A percentile compares a stretch with the other conserved stretches of the same genome.
phyloP scores from a whole-genome alignment of 208 protist genomes.

The Leishmania guyanensis region DNA sequence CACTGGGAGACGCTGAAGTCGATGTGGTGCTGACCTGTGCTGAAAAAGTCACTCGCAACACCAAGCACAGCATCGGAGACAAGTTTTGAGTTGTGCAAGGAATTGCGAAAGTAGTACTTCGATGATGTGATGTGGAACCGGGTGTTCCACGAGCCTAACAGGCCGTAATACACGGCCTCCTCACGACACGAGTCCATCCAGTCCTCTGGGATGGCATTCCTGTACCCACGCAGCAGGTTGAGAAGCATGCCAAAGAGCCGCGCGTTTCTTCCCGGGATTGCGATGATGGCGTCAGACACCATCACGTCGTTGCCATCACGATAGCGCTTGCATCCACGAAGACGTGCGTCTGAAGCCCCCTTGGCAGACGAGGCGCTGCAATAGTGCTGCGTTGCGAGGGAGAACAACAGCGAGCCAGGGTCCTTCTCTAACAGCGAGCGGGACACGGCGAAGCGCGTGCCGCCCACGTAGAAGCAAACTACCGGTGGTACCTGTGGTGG shows the following conservation, averaged over 20 bases:
- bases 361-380: neutral
- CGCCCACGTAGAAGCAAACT: slow-evolving; percentile 53
- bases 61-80: slow-evolving; percentile 49
- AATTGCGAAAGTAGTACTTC: slow-evolving; percentile 39
- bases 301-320: neutral
- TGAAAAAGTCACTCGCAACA: slow-evolving; percentile 51
- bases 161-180: slow-evolving; percentile 61
- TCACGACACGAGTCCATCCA: slow-evolving; percentile 44
- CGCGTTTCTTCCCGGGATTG: slow-evolving; percentile 39
- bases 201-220: slow-evolving; percentile 37
- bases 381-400: slow-evolving; percentile 45
- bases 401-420: slow-evolving; percentile 67
- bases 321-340: neutral
- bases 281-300: slow-evolving; percentile 19
- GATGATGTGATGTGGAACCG: slow-evolving; percentile 15
- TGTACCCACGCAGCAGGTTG: slow-evolving; percentile 71
- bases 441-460: slow-evolving; percentile 41
- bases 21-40: slow-evolving; percentile 43
- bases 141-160: slow-evolving; percentile 44
- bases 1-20: slow-evolving; percentile 56
- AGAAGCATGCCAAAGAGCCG: slow-evolving; percentile 53
- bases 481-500: slow-evolving; percentile 45
- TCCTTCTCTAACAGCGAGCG: slow-evolving; percentile 50
- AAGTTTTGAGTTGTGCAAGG: slow-evolving; percentile 36
- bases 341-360: neutral